phyloP scores from a whole-genome alignment of 495 filamentous ascomycete genomes.

The Penicillium lividum region DNA sequence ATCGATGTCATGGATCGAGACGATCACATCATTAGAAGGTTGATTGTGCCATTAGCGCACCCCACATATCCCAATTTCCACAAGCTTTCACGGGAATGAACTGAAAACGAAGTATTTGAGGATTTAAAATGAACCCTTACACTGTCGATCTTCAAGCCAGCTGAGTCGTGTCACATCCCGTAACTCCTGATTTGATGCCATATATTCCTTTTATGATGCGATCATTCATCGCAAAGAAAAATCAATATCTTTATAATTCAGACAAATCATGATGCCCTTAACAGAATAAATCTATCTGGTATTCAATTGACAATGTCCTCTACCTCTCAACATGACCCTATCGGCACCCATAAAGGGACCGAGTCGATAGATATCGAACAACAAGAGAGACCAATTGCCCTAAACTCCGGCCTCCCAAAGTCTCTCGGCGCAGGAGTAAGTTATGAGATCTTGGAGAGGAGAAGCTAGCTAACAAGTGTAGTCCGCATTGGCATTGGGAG shows the following conservation, averaged over 20 bases:
- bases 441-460: neutral
- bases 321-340: constrained; percentile 8
- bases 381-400: constrained; percentile 11
- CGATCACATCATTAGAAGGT: constrained; percentile 6
- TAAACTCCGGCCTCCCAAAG: constrained; percentile 13
- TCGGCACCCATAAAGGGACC: constrained; percentile 9
- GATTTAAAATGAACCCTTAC: neutral
- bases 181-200: constrained; percentile 1
- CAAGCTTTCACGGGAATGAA: neutral
- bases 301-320: constrained; percentile 13
- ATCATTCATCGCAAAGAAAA: neutral
- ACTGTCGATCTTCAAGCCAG: neutral
- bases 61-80: neutral
- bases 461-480: constrained; percentile 8
- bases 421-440: constrained; percentile 31
- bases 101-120: neutral
- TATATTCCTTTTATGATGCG: constrained; percentile 3
- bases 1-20: neutral
- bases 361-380: constrained; percentile 21
- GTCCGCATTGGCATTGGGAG: constrained; percentile 51
- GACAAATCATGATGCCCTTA: neutral
- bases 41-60: constrained; percentile 7
- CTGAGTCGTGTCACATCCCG: too few species aligned
- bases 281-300: neutral
- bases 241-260: neutral